Conservation (phyloP, 345 rosid genomes). For the Angophora floribunda region DNA sequence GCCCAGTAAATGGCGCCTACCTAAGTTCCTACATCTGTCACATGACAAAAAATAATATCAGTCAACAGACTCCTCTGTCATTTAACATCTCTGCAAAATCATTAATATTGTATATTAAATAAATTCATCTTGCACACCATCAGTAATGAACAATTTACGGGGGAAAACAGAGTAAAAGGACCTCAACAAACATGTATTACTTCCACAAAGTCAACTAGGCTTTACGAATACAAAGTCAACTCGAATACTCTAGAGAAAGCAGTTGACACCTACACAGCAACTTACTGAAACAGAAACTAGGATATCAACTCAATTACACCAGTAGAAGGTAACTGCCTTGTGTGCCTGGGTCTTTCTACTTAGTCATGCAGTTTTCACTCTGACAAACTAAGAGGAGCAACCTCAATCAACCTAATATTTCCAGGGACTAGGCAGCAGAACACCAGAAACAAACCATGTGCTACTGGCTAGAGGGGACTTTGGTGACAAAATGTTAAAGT, state of each 20-base stretch:
- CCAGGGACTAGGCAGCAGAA: background rate
- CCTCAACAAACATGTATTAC: background rate
- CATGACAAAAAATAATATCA: background rate
- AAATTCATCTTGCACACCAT: background rate
- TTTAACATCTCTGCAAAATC: background rate
- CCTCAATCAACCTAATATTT: background rate
- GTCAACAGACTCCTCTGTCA: background rate
- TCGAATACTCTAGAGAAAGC: background rate
- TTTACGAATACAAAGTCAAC: background rate
- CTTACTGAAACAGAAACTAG: background rate
- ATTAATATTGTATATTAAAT: background rate
- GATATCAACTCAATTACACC: background rate
- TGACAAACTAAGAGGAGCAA: background rate
- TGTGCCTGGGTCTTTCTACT: background rate
- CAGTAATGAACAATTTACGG: background rate
- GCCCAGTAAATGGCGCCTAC: background rate
- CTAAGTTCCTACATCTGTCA: background rate
- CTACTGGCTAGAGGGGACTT: background rate
- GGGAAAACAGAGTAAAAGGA: background rate
- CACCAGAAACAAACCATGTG: background rate
- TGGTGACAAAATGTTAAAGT: background rate
- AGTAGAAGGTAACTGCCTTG: background rate
- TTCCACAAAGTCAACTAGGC: background rate
- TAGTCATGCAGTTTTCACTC: background rate
- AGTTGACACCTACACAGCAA: background rate